These are phyloP conservation scores for Pythium utonaiense DNA, from an alignment of 352 stramenopile species.

Conservation along the genomic window DNA sequence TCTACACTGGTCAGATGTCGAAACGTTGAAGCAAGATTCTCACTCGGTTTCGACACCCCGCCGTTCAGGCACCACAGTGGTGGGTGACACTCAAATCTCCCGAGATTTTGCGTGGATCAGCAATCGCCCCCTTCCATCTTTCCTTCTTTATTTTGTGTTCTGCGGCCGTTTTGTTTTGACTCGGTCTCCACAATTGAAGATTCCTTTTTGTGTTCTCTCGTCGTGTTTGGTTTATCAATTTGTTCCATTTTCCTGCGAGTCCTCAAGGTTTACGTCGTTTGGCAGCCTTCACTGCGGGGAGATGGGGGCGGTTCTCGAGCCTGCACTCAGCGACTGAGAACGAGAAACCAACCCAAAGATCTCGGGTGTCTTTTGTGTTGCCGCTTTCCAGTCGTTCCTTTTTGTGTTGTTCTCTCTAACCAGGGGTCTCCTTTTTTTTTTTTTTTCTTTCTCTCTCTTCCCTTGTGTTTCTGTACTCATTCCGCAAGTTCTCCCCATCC, in stretches of 20 bases:
- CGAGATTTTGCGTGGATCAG: background rate
- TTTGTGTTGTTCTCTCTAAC: background rate
- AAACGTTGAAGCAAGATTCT: background rate
- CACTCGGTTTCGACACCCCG: background rate
- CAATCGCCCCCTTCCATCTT: background rate
- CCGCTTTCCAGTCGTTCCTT: background rate
- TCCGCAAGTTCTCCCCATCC: constrained; percentile 24
- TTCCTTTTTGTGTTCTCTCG: background rate
- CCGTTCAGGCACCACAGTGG: background rate
- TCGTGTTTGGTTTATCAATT: background rate
- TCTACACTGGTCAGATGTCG: background rate
- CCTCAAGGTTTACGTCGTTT: background rate
- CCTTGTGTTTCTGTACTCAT: constrained; percentile 1
- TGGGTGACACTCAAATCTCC: background rate
- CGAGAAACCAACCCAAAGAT: background rate
- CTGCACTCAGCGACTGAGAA: background rate
- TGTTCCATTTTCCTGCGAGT: background rate
- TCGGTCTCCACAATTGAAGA: background rate
- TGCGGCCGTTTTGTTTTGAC: background rate
- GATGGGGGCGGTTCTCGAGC: background rate
- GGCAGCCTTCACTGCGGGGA: background rate
- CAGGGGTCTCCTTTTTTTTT: background rate
- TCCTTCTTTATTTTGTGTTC: background rate
- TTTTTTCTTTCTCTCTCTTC: background rate
- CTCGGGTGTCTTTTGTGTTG: too few species aligned